These are phyloP conservation scores for Boechera divaricarpa DNA, from an alignment of 345 rosid genomes.

Conservation along the genomic window DNA sequence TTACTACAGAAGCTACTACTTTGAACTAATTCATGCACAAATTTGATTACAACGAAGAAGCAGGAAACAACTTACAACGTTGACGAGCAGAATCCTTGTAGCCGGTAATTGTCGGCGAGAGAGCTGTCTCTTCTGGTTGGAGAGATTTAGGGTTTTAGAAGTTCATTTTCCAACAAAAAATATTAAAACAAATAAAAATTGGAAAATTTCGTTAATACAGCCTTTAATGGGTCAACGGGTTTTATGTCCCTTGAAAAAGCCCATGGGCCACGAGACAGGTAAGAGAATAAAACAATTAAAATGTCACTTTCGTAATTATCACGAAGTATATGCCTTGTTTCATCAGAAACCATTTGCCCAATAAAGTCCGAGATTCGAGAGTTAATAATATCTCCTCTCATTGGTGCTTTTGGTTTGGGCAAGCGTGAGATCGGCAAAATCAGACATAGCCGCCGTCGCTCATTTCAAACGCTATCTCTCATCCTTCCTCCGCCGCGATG, in stretches of 20 bases:
- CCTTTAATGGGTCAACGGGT: slow-evolving; percentile 41
- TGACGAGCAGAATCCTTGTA: slow-evolving; percentile 23
- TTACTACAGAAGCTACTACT: background rate
- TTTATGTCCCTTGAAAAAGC: slow-evolving; percentile 37
- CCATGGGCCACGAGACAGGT: slow-evolving; percentile 40
- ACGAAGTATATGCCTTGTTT: slow-evolving; percentile 30
- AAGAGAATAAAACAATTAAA: background rate
- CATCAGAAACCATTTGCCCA: slow-evolving; percentile 23
- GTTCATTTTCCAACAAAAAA: slow-evolving; percentile 2
- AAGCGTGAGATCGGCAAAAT: slow-evolving; percentile 45
- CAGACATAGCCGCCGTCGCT: slow-evolving; percentile 19
- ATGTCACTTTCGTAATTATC: slow-evolving; percentile 35
- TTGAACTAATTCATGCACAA: background rate
- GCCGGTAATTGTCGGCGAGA: slow-evolving; percentile 37
- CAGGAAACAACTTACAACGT: slow-evolving; percentile 29
- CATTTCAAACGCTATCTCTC: slow-evolving; percentile 23
- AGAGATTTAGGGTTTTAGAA: slow-evolving; percentile 44
- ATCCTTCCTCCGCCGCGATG: slow-evolving; percentile 50
- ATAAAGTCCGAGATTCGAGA: slow-evolving; percentile 46
- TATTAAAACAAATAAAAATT: background rate
- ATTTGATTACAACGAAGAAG: background rate
- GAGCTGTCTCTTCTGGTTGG: slow-evolving; percentile 13
- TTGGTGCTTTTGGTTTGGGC: slow-evolving; percentile 36
- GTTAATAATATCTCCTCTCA: slow-evolving; percentile 2
- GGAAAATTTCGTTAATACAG: background rate